Evolutionary conservation across 805 yeast species (phyloP).

Genomic region (Starmerella roubikii): DNA sequence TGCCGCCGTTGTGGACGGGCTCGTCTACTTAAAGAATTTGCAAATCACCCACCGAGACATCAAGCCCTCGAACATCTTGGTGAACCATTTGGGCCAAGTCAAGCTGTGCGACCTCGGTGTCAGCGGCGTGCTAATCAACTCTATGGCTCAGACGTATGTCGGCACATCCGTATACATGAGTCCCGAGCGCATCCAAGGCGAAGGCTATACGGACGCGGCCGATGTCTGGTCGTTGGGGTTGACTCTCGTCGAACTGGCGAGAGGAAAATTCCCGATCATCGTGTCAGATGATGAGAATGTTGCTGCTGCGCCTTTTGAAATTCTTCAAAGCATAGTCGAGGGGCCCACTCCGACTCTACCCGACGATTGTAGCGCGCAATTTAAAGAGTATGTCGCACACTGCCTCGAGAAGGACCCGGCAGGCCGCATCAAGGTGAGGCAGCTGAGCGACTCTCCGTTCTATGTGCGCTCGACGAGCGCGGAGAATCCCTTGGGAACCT

Average conservation of each 20-base stretch:
- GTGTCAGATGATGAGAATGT: constrained; percentile 13
- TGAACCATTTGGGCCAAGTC: constrained; percentile 74
- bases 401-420: constrained; percentile 61
- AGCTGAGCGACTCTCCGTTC: constrained; percentile 34
- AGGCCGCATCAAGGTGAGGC: constrained; percentile 60
- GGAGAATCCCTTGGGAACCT: constrained; percentile 8
- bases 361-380: constrained; percentile 29
- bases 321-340: constrained; percentile 82
- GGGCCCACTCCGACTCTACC: constrained; percentile 76
- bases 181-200: constrained; percentile 95
- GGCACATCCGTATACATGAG: constrained; percentile 98
- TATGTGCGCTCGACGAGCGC: constrained; percentile 14
- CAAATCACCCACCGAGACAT: constrained; percentile 94
- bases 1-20: constrained; percentile 63
- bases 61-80: constrained; percentile 84
- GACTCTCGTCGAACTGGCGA: constrained; percentile 75
- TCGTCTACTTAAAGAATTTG: constrained; percentile 63
- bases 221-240: constrained; percentile 96
- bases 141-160: constrained; percentile 93
- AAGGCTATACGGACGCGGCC: constrained; percentile 81
- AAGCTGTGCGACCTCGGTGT: constrained; percentile 97
- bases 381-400: constrained; percentile 56
- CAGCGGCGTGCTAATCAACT: constrained; percentile 76
- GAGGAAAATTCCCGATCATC: constrained; percentile 54
- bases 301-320: constrained; percentile 47